Conservation (phyloP, 441 rosid species). For the Pelargonium myrrhifolium region DNA sequence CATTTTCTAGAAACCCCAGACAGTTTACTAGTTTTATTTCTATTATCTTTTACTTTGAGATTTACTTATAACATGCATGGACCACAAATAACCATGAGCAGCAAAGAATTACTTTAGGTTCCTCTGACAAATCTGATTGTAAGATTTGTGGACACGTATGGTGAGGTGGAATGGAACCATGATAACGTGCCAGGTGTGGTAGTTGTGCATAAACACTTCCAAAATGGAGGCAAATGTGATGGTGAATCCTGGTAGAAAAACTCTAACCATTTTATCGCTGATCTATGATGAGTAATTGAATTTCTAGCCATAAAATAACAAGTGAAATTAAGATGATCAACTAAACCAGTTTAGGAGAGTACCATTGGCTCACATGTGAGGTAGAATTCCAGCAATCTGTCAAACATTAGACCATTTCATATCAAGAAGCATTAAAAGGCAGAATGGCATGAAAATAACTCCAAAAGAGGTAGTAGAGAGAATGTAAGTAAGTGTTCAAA, state of each 20-base stretch:
- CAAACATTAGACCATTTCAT: conserved; percentile 14
- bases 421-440: conserved; percentile 13
- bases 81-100: not conserved
- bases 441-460: conserved; percentile 11
- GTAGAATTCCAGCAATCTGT: conserved; percentile 79
- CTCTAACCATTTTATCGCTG: not conserved
- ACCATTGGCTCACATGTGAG: conserved; percentile 68
- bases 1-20: conserved; percentile 9
- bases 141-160: not conserved
- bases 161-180: not conserved
- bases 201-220: not conserved
- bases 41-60: not conserved
- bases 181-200: not conserved
- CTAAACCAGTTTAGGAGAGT: conserved; percentile 21
- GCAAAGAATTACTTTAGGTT: not conserved
- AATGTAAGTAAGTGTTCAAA: not conserved
- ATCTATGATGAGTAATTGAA: conserved; percentile 7
- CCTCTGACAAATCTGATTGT: not conserved
- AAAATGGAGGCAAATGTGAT: not conserved
- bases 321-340: conserved; percentile 13
- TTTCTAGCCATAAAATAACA: not conserved
- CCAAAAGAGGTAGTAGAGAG: not conserved
- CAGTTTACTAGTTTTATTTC: not conserved
- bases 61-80: not conserved
- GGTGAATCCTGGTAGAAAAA: not conserved